phyloP scores from a whole-genome alignment of 177 flowering plant species.

The Vitis hybrid region DNA sequence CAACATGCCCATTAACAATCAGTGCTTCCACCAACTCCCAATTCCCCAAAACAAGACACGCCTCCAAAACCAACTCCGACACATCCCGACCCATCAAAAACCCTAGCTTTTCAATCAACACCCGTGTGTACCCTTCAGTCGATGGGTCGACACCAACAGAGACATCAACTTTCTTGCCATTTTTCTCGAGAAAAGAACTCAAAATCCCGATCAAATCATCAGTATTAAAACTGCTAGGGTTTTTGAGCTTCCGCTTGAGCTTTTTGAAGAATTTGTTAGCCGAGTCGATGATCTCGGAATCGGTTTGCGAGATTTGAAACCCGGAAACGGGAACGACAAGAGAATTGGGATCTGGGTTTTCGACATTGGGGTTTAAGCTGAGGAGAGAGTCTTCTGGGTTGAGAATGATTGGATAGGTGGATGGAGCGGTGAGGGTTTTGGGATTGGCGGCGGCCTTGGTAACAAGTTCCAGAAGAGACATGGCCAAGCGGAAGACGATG shows the following conservation, averaged over 20 bases:
- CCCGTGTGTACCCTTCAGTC: constrained; percentile 21
- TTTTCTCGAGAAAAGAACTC: constrained; percentile 44
- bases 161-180: constrained; percentile 27
- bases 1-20: constrained; percentile 47
- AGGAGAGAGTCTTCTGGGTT: constrained; percentile 45
- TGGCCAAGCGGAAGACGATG: constrained; percentile 15
- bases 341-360: constrained; percentile 22
- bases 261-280: constrained; percentile 35
- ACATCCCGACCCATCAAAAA: constrained; percentile 51
- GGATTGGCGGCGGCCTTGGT: constrained; percentile 42
- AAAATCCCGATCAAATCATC: constrained; percentile 42
- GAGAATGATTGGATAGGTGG: constrained; percentile 51
- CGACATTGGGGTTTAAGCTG: constrained; percentile 40
- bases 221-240: constrained; percentile 28
- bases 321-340: constrained; percentile 46
- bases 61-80: constrained; percentile 48
- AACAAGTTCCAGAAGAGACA: constrained; percentile 72
- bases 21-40: constrained; percentile 66
- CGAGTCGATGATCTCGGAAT: constrained; percentile 40
- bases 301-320: constrained; percentile 52
- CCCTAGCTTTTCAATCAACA: constrained; percentile 53
- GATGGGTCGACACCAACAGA: constrained; percentile 19
- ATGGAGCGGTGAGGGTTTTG: constrained; percentile 3
- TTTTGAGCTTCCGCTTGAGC: constrained; percentile 53
- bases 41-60: constrained; percentile 48